Evolutionary conservation across 208 protist species (phyloP).

Genomic region (Acanthamoeba royreba): DNA sequence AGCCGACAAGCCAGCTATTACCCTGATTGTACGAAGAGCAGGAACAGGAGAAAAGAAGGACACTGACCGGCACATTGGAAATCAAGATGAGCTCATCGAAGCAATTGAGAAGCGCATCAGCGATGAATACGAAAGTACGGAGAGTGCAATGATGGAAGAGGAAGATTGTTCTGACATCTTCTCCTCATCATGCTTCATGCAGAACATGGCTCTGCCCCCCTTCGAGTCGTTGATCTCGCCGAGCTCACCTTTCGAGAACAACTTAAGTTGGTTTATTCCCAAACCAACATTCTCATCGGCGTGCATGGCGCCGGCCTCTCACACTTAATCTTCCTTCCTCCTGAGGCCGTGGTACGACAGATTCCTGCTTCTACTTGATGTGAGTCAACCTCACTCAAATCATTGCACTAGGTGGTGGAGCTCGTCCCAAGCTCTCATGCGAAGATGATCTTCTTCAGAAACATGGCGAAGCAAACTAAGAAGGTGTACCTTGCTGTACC

Average conservation of each 20-base stretch:
- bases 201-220: no score
- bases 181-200: no score
- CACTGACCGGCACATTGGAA: background rate
- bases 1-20: background rate
- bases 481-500: background rate
- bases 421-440: background rate
- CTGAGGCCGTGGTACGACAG: background rate
- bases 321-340: background rate
- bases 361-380: background rate
- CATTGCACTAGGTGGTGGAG: background rate
- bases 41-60: background rate
- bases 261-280: background rate
- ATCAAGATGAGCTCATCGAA: background rate
- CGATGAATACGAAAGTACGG: background rate
- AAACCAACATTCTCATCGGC: constrained; percentile 12
- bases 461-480: background rate
- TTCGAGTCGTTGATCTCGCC: background rate
- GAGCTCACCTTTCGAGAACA: background rate
- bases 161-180: no score
- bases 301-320: constrained; percentile 25
- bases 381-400: background rate
- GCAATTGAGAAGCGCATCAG: background rate
- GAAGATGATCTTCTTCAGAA: background rate
- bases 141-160: no score
- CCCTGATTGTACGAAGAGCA: background rate